Evolutionary conservation across 768 basidiomycete genomes (phyloP), one percentile per base, ranked within the genome.

Genomic region (Cystofilobasidium ferigula): DNA sequence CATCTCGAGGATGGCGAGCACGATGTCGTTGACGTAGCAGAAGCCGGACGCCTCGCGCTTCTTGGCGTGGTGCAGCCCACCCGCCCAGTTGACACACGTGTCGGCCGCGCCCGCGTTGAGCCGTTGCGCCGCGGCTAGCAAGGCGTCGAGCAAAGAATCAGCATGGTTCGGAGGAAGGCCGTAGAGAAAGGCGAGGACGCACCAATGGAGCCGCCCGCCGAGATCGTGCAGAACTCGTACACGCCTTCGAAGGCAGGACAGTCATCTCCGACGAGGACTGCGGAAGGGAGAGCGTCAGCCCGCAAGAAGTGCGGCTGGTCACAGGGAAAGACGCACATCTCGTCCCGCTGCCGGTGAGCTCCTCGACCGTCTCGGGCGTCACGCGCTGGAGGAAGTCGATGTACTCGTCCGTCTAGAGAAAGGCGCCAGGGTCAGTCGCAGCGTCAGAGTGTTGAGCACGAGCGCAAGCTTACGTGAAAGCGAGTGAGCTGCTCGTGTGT

Each of bases 21-120:
- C 92, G 74, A 97, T 99, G 76, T 76, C 78, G 76, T 99, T 99
- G 77, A 98, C 86, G 79, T 98, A 99, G 80, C 95, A 99, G 78
- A 99, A 99, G 18, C 95, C 95, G 9, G 88, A 89, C 0, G 94
- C 95, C 78, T 97, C 95, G 63, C 88, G 84, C 76, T 97, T 98
- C 79, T 99, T 99, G n/a, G 95, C 95, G 76, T 99, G 95, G 77
- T 99, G 95, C 4, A 99, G 81, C 2, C 95, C 95, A 12, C 95
- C 95, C 0, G 95, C 91, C 95, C 93, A 97, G 77, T 97, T 95
- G 69, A 97, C 89, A 0, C 86, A 85, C 56, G 87, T 83, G 71
- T 88, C 86, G 2, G 91, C 81, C 0, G 86, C 80, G 1, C 92
- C 92, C 4, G 83, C 82, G 56, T 86, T 81, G 67, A 98, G 80